Percentiles rank a stretch among this genome's conserved stretches.
Conservation (phyloP, 768 basidiomycete genomes). For the Austroboletus eburneus region DNA sequence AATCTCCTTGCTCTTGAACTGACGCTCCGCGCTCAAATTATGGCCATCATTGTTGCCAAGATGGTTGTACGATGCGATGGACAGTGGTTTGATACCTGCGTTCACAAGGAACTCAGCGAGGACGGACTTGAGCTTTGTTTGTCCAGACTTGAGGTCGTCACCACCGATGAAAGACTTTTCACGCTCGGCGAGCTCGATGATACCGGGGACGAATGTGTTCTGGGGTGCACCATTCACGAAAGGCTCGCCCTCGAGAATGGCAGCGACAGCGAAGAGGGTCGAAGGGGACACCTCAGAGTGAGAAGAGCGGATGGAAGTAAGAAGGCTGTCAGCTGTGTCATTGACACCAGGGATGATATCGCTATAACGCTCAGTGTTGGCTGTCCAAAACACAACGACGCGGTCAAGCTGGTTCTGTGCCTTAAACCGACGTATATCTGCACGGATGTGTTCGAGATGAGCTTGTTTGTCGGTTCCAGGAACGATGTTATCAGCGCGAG, state of each 20-base stretch:
- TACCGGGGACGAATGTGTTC: constrained; percentile 98
- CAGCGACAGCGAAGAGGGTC: constrained; percentile 91
- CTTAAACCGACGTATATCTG: constrained; percentile 96
- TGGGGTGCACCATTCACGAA: constrained; percentile 98
- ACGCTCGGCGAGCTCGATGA: constrained; percentile 88
- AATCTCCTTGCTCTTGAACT: constrained; percentile 99
- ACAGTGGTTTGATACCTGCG: constrained; percentile 96
- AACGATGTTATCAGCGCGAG: constrained; percentile 91
- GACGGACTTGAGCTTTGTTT: constrained; percentile 96
- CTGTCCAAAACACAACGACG: constrained; percentile 96
- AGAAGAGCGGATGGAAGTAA: constrained; percentile 74
- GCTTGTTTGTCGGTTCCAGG: constrained; percentile 82
- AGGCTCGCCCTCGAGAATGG: constrained; percentile 91
- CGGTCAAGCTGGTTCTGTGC: constrained; percentile 75
- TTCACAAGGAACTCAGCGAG: constrained; percentile 98
- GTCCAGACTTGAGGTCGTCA: constrained; percentile 96
- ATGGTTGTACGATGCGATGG: constrained; percentile 98
- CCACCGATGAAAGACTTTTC: constrained; percentile 92
- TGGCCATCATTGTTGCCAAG: constrained; percentile 97
- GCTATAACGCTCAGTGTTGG: constrained; percentile 97
- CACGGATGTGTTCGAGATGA: constrained; percentile 88
- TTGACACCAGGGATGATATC: constrained; percentile 93
- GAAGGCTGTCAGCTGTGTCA: constrained; percentile 86
- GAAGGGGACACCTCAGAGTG: constrained; percentile 96
- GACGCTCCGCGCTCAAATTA: constrained; percentile 83